These are phyloP conservation scores for Paracoccidioides lutzii DNA, from an alignment of 2,329 filamentous ascomycete species.

Conservation along the genomic window DNA sequence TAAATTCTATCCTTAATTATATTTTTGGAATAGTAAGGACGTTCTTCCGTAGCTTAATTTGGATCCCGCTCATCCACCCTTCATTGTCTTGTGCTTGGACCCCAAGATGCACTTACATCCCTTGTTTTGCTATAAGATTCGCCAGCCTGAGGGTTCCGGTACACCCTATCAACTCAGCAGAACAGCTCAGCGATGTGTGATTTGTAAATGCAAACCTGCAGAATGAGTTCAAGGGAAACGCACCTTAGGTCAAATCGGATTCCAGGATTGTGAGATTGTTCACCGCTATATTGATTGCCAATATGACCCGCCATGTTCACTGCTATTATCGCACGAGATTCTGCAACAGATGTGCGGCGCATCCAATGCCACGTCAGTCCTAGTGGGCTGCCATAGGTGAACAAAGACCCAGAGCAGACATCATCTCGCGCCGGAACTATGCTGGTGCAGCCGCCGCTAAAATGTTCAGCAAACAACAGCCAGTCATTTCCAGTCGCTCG, in stretches of 20 bases:
- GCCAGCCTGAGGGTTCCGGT: not conserved
- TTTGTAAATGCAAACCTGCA: slow-evolving; percentile 2
- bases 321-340: not conserved
- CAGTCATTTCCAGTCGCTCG: not conserved
- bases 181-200: not conserved
- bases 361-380: slow-evolving; percentile 3
- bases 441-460: slow-evolving; percentile 1
- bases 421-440: not conserved
- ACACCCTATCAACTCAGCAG: not conserved
- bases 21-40: not conserved
- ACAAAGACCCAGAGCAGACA: not conserved
- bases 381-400: not conserved
- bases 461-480: not conserved
- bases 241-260: not conserved
- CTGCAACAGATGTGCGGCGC: not conserved
- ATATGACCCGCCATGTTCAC: not conserved
- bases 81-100: not conserved
- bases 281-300: not conserved
- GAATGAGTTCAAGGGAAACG: not conserved
- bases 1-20: not conserved
- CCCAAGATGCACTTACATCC: not conserved
- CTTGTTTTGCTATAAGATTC: not conserved
- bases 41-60: not conserved
- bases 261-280: not conserved
- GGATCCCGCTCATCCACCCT: not conserved